Conservation (phyloP, 345 rosid genomes). For the Luvunga scandens region DNA sequence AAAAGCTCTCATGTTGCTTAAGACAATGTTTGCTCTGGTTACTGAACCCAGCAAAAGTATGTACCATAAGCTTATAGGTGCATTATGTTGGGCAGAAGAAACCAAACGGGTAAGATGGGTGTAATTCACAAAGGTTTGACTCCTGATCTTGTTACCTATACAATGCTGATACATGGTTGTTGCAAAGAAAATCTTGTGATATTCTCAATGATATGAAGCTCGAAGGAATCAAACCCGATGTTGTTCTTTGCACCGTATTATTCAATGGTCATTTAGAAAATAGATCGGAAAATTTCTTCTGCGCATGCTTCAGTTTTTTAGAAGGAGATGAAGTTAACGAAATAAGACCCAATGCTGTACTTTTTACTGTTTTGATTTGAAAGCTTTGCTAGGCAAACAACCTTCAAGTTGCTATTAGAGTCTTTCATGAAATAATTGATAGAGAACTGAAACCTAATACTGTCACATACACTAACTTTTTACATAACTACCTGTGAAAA, state of each 20-base stretch:
- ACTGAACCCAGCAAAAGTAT: slow-evolving; percentile 42
- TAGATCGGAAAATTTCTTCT: slow-evolving; percentile 14
- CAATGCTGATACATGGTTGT: slow-evolving; percentile 66
- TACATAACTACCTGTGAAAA: slow-evolving; percentile 37
- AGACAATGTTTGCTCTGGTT: slow-evolving; percentile 43
- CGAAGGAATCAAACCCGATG: slow-evolving; percentile 64
- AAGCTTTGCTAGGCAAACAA: slow-evolving; percentile 48
- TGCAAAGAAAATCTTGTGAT: slow-evolving; percentile 39
- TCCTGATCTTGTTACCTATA: slow-evolving; percentile 55
- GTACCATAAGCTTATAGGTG: slow-evolving; percentile 48
- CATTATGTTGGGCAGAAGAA: slow-evolving; percentile 40
- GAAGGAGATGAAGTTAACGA: slow-evolving; percentile 38
- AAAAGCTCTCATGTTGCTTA: slow-evolving; percentile 36
- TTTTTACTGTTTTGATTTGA: slow-evolving; percentile 64
- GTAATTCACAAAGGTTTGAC: slow-evolving; percentile 32
- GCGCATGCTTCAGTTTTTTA: slow-evolving; percentile 26
- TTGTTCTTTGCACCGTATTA: slow-evolving; percentile 59
- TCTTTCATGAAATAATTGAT: slow-evolving; percentile 48
- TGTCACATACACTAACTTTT: slow-evolving; percentile 51
- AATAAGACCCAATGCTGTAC: slow-evolving; percentile 50
- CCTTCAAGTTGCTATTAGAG: slow-evolving; percentile 34
- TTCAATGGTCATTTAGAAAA: slow-evolving; percentile 40
- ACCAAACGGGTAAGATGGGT: slow-evolving; percentile 34
- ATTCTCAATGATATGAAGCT: slow-evolving; percentile 59
- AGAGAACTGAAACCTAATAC: slow-evolving; percentile 63